Evolutionary conservation across 23 red algal species (phyloP), one percentile per base, ranked within the genome.

Genomic region (Chondrus crispus): DNA sequence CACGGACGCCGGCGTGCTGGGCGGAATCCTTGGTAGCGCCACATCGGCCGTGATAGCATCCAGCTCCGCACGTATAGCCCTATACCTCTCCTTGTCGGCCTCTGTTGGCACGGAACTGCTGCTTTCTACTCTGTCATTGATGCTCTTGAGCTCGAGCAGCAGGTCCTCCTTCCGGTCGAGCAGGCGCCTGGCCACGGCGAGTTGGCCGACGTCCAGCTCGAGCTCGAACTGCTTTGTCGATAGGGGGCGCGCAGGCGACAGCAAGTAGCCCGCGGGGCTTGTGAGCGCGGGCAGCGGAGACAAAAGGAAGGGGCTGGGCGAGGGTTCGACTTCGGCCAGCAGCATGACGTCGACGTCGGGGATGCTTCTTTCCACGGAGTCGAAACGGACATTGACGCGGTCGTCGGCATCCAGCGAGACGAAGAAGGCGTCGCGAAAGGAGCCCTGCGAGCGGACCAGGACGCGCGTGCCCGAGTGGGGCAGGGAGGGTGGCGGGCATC

Each of bases 301-400:
- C 20, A 68, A 68, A 9, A 73, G 45, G 9, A 66, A 87, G 3
- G 13, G 45, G 47, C 20, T 51, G 2, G 84, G 69, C 2, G 63
- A 72, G n/a, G n/a, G n/a, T n/a, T n/a, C n/a, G n/a, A n/a, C n/a
- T 5, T 64, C 57, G 38, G 41, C 50, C 28, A 63, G 87, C 45
- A 51, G 24, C 87, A 90, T 90, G 24, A 90, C 87, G 68, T 90
- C 87, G 51, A 90, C n/a, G 70, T 90, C 87, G 1, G 87, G 80
- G 9, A 90, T 54, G 48, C 78, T 50, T 22, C 29, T 50, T 41
- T 75, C 49, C 30, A 46, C 41, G 54, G 48, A 37, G 37, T 90
- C 87, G 24, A 77, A 80, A n/a, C 50, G 69, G 62, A 90, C 46
- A 46, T 55, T 53, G 42, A 75, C 73, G 14, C 73, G 51, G 39